These are phyloP conservation scores for Coniochaeta sp. DNA, from an alignment of 2,329 filamentous ascomycete genomes.

Conservation along the genomic window DNA sequence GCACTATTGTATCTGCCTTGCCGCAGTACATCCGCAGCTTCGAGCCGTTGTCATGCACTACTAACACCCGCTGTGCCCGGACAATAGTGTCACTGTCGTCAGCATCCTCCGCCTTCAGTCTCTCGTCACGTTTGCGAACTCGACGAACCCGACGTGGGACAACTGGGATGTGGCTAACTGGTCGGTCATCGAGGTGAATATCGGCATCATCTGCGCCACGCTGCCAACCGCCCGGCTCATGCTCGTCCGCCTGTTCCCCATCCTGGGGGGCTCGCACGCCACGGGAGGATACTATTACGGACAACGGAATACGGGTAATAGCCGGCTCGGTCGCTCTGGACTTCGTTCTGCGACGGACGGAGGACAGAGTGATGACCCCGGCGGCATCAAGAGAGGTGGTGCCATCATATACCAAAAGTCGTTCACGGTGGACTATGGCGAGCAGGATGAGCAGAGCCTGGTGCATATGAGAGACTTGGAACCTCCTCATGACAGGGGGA, in stretches of 20 bases:
- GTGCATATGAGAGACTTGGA: conserved; percentile 12
- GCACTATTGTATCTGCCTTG: too few relatives aligned
- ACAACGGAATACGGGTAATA: neutral
- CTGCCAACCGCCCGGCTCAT: conserved; percentile 20
- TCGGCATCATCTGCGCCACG: conserved; percentile 24
- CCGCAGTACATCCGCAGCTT: too few relatives aligned
- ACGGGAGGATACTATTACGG: neutral
- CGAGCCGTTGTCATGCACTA: neutral
- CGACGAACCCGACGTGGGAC: conserved; percentile 21
- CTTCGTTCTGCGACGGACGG: neutral
- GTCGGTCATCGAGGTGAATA: conserved; percentile 23
- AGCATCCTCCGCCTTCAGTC: conserved; percentile 20
- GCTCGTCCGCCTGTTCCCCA: conserved; percentile 18
- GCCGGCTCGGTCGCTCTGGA: neutral
- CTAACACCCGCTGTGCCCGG: neutral
- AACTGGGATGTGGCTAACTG: conserved; percentile 18
- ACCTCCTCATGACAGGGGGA: neutral
- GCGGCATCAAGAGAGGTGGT: neutral
- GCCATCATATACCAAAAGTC: conserved; percentile 10
- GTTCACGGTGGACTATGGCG: conserved; percentile 10
- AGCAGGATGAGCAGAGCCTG: conserved; percentile 11
- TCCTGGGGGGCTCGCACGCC: conserved; percentile 5
- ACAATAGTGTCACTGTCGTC: conserved; percentile 21
- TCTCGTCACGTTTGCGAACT: conserved; percentile 19
- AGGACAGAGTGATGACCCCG: neutral